phyloP scores from a whole-genome alignment of 176 grass and related monocot genomes.

The Aegilops speltoides region DNA sequence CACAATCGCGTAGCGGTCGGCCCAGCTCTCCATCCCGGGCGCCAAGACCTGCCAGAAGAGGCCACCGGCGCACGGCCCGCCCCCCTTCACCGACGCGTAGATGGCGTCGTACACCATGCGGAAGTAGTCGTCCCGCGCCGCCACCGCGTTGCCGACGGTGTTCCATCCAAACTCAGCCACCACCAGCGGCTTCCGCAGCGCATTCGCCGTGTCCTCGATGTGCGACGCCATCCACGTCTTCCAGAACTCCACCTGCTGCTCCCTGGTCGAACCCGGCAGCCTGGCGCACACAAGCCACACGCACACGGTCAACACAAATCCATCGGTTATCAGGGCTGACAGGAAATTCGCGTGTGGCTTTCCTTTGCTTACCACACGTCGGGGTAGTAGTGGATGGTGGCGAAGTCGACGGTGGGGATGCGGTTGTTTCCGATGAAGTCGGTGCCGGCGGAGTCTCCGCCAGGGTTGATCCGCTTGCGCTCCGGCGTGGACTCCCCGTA shows the following conservation, averaged over 20 bases:
- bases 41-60: constrained; percentile 2
- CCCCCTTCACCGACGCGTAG: neutral
- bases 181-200: neutral
- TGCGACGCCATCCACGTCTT: neutral
- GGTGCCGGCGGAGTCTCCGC: constrained; percentile 53
- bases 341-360: too few species aligned
- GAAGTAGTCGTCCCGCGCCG: neutral
- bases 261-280: neutral
- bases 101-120: neutral
- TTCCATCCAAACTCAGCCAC: neutral
- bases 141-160: neutral
- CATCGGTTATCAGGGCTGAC: too few species aligned
- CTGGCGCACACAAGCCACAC: neutral
- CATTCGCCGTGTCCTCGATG: neutral
- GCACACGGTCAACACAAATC: too few species aligned
- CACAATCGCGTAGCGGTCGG: neutral
- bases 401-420: constrained; percentile 62
- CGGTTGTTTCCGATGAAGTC: constrained; percentile 80
- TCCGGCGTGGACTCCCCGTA: constrained; percentile 63
- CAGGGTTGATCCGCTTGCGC: constrained; percentile 45
- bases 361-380: neutral
- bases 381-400: constrained; percentile 6
- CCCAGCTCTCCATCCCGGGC: neutral
- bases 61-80: neutral
- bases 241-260: neutral